Conservation (phyloP, 2,329 filamentous ascomycete genomes). For the Pezicula neosporulosa region DNA sequence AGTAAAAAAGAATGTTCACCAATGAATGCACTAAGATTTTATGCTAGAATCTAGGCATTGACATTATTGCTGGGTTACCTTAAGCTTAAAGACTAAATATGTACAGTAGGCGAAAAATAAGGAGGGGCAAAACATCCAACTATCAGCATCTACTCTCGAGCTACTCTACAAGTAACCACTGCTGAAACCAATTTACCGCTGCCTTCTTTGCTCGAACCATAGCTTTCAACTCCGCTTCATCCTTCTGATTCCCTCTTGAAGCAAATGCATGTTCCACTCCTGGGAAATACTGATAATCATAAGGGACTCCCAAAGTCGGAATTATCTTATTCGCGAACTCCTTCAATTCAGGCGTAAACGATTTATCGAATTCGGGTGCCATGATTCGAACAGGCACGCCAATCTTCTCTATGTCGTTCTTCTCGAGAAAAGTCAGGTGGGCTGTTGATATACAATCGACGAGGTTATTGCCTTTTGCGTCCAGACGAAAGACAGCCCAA, state of each 20-base stretch:
- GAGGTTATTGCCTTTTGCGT: too few species aligned
- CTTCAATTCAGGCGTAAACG: constrained; percentile 8
- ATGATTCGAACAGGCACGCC: constrained; percentile 8
- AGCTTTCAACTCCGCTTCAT: not conserved
- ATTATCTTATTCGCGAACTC: constrained; percentile 3
- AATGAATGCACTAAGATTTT: too few species aligned
- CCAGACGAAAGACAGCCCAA: too few species aligned
- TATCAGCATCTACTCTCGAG: too few species aligned
- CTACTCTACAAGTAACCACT: too few species aligned
- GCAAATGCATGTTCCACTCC: constrained; percentile 6
- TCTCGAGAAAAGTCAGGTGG: not conserved
- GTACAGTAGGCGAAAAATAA: too few species aligned
- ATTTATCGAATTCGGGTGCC: constrained; percentile 5
- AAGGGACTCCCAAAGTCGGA: constrained; percentile 3
- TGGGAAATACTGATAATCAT: constrained; percentile 5
- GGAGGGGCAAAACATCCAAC: too few species aligned
- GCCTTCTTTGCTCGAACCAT: constrained; percentile 4
- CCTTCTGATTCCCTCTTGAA: not conserved
- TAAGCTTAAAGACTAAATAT: too few species aligned
- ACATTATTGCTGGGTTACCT: too few species aligned
- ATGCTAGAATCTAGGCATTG: too few species aligned
- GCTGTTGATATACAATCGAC: too few species aligned
- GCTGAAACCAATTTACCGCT: constrained; percentile 2
- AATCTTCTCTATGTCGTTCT: constrained; percentile 20
- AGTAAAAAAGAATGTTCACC: too few species aligned